phyloP scores from a whole-genome alignment of 805 yeast species.

The Myxozyma mucilagina region DNA sequence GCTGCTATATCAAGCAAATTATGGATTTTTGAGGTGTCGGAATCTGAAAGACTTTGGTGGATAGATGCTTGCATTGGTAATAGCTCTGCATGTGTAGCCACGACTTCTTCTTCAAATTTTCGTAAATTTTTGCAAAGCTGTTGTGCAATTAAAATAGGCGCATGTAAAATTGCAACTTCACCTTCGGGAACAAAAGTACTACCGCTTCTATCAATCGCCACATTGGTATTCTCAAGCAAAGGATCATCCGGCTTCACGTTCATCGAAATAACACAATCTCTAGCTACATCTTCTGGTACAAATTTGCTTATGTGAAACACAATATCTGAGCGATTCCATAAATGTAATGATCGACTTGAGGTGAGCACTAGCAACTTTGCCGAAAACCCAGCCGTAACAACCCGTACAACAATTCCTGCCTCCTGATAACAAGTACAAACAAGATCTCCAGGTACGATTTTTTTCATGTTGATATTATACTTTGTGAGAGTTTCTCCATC shows the following conservation, averaged over 20 bases:
- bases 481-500: neutral
- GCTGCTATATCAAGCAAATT: slow-evolving; percentile 17
- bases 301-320: slow-evolving; percentile 11
- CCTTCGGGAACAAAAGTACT: neutral
- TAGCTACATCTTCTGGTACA: slow-evolving; percentile 11
- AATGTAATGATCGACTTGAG: neutral
- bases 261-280: slow-evolving; percentile 4
- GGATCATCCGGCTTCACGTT: slow-evolving; percentile 3
- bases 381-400: neutral
- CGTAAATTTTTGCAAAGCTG: slow-evolving; percentile 19
- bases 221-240: slow-evolving; percentile 2
- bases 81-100: slow-evolving; percentile 9
- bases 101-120: slow-evolving; percentile 10
- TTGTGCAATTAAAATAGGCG: slow-evolving; percentile 17
- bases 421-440: neutral
- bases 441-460: slow-evolving; percentile 7
- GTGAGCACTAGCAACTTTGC: slow-evolving; percentile 8
- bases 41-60: slow-evolving; percentile 5
- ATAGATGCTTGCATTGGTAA: neutral
- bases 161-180: slow-evolving; percentile 7
- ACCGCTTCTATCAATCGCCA: neutral
- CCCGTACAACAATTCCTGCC: slow-evolving; percentile 8
- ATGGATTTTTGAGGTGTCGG: neutral
- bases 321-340: neutral
- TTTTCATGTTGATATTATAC: neutral